Conservation (phyloP, 345 rosid species). For the Hibiscus mutabilis region DNA sequence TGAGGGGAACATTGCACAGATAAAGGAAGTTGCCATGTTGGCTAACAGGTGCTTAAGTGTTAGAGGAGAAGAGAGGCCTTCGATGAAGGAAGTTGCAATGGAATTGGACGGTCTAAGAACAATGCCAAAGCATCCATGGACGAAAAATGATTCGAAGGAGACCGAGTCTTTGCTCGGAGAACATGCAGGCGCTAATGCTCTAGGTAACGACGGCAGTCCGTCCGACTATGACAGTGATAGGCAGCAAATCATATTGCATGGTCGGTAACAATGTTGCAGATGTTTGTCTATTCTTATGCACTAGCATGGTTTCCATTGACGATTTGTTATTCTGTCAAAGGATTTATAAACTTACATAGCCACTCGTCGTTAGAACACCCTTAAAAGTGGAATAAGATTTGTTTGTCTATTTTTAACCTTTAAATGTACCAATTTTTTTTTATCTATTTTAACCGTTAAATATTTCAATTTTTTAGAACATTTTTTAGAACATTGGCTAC, state of each 20-base stretch:
- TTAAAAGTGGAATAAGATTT: too few species aligned
- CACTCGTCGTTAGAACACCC: too few species aligned
- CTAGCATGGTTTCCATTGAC: too few species aligned
- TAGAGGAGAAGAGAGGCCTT: conserved; percentile 29
- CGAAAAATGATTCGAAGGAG: conserved; percentile 3
- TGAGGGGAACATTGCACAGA: conserved; percentile 7
- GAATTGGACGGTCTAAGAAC: conserved; percentile 19
- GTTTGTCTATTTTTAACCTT: too few species aligned
- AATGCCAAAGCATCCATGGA: conserved; percentile 11
- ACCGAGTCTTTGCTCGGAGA: conserved; percentile 9
- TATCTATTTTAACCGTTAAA: too few species aligned
- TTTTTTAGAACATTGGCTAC: too few species aligned
- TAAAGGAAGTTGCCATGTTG: conserved; percentile 8
- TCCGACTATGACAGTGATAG: neutral
- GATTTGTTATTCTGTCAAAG: too few species aligned
- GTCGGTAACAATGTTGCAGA: neutral
- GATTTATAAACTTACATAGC: too few species aligned
- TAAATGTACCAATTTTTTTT: too few species aligned
- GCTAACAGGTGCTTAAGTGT: conserved; percentile 19
- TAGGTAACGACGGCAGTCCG: neutral
- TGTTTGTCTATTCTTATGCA: too few species aligned
- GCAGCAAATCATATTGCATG: conserved; percentile 4
- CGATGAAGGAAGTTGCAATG: conserved; percentile 34
- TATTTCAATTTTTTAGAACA: too few species aligned
- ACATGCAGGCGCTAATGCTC: neutral